Conservation (phyloP, 2,329 filamentous ascomycete species). For the Cladosporium halotolerans region DNA sequence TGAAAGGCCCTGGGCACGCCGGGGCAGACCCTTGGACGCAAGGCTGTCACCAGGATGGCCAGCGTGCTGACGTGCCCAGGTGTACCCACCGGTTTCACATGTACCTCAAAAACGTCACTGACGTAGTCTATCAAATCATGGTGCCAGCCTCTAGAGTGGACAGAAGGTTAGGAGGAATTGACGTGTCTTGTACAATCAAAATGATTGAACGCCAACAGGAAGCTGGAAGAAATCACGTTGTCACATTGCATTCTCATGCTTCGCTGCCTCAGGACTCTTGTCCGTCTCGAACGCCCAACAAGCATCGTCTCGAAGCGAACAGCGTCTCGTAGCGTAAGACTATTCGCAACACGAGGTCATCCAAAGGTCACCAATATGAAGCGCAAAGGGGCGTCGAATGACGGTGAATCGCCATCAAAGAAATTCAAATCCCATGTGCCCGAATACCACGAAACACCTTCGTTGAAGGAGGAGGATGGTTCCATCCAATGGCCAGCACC, state of each 20-base stretch:
- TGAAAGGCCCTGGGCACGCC: too few relatives aligned
- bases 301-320: background rate
- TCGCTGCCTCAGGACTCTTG: background rate
- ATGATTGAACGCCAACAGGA: too few relatives aligned
- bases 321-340: background rate
- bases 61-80: background rate
- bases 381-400: constrained; percentile 19
- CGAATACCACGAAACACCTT: constrained; percentile 42
- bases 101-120: background rate
- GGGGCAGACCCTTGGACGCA: too few relatives aligned
- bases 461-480: constrained; percentile 39
- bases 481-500: constrained; percentile 58
- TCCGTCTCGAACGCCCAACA: background rate
- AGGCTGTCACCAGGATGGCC: too few relatives aligned
- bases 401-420: constrained; percentile 19
- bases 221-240: too few relatives aligned
- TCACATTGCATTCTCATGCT: background rate
- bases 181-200: too few relatives aligned
- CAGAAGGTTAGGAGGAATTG: background rate
- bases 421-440: constrained; percentile 31
- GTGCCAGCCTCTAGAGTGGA: background rate
- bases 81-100: background rate
- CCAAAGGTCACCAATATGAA: constrained; percentile 18
- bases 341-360: background rate
- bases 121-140: background rate